Conservation (phyloP, 2,329 filamentous ascomycete species). For the Verruconis gallopava region DNA sequence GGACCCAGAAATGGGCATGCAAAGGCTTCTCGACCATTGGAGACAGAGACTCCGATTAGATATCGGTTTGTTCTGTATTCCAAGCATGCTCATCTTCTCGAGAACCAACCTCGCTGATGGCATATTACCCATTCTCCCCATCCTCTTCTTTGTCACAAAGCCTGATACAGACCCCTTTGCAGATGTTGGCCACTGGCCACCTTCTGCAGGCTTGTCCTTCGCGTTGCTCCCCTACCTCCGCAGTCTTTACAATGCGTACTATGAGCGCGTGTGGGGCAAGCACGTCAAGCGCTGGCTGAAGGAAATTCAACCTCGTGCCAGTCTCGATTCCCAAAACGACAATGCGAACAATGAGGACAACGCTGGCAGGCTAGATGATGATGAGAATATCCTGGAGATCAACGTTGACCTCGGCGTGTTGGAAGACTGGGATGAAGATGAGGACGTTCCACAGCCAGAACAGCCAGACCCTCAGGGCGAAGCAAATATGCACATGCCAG, state of each 20-base stretch:
- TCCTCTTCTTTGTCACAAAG: slow-evolving; percentile 46
- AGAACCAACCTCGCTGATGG: slow-evolving; percentile 51
- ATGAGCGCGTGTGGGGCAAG: slow-evolving; percentile 44
- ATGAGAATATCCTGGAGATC: slow-evolving; percentile 35
- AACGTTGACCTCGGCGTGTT: slow-evolving; percentile 21
- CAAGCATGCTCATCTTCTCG: slow-evolving; percentile 53
- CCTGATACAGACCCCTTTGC: slow-evolving; percentile 27
- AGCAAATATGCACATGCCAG: slow-evolving; percentile 21
- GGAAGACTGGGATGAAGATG: slow-evolving; percentile 31
- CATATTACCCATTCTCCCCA: slow-evolving; percentile 48
- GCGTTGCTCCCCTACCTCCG: slow-evolving; percentile 54
- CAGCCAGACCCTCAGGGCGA: slow-evolving; percentile 5
- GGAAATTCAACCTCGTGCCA: slow-evolving; percentile 45
- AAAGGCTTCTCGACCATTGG: slow-evolving; percentile 16
- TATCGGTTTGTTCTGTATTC: slow-evolving; percentile 54
- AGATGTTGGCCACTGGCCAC: slow-evolving; percentile 50
- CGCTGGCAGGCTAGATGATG: slow-evolving; percentile 15
- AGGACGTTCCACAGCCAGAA: slow-evolving; percentile 14
- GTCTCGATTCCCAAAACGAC: slow-evolving; percentile 16
- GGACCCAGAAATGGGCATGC: background rate
- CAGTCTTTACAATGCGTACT: slow-evolving; percentile 49
- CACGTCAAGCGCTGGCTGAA: slow-evolving; percentile 48
- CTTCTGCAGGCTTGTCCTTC: slow-evolving; percentile 51
- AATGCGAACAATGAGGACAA: slow-evolving; percentile 21
- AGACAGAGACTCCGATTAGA: slow-evolving; percentile 38